Evolutionary conservation across 73 alveolate species (phyloP), one percentile per base, ranked within the genome.

Genomic region (Symbiodinium pilosum): DNA sequence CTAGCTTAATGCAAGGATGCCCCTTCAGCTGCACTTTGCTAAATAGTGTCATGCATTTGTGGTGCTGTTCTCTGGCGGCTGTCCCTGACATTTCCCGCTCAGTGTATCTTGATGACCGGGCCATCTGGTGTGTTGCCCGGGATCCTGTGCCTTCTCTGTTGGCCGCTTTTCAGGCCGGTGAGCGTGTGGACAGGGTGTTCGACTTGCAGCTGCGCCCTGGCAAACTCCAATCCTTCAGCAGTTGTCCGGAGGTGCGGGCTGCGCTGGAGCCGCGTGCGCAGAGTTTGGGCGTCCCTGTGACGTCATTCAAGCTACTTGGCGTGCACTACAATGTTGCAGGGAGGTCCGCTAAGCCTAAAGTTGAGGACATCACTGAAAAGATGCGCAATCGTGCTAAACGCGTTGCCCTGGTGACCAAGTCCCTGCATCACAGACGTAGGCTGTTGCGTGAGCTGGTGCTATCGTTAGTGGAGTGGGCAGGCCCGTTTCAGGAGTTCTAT

Each of bases 41-140:
- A 12, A 64, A 59, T 8, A 52, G 93, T 16, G 56, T 86, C 56
- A 86, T 86, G 93, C 7, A 11, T 14, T 39, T 86, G 69, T 86
- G 93, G 93, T 44, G n/a, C 34, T 36, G 69, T 34, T 83, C n/a
- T 24, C 30, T 86, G 38, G 54, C 18, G 56, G 16, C 36, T 43
- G 93, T 38, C 34, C 77, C 77, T 28, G 2, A 42, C 21, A 54
- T 86, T 38, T 34, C 40, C 14, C 7, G 51, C 9, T 86, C 93
- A 9, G 83, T 34, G 16, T 86, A 51, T 64, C 26, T 86, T 3
- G 93, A 86, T 36, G 93, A 86, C 93, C 77, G 93, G 32, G 54
- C 83, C 7, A 40, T 86, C 41, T 86, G 93, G 93, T 20, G 24
- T 51, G 2, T 28, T 20, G 52, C 3, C 36, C 54, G 93, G 54